Conservation (phyloP, 148 eudicot genomes). For the Spergularia marina region DNA sequence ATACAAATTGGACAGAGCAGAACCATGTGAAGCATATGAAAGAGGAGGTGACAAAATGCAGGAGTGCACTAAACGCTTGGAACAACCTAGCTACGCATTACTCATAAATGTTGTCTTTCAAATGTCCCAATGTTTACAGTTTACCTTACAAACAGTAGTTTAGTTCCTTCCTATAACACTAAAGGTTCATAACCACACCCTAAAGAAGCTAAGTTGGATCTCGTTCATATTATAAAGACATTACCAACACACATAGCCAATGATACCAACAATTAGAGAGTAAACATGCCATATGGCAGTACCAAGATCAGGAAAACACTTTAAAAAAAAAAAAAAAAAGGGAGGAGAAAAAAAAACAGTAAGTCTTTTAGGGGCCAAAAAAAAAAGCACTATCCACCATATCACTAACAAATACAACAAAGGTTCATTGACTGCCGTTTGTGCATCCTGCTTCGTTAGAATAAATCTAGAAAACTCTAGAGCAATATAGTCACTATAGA, state of each 20-base stretch:
- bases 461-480: no score
- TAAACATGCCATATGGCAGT: background rate
- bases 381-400: background rate
- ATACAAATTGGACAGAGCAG: constrained; percentile 13
- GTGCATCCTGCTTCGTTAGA: no score
- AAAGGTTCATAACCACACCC: background rate
- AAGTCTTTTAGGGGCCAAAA: no score
- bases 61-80: background rate
- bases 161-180: background rate
- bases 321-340: no score
- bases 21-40: background rate
- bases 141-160: background rate
- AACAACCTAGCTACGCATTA: background rate
- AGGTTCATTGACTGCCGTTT: background rate
- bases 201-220: background rate
- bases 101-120: no score
- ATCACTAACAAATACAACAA: background rate
- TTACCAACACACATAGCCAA: background rate
- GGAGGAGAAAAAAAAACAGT: no score
- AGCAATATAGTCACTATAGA: no score
- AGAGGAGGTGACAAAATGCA: background rate
- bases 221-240: background rate
- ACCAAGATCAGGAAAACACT: background rate
- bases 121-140: background rate
- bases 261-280: constrained; percentile 1